Conservation (phyloP, 208 protist species). For the Wallacemonas collosoma region DNA sequence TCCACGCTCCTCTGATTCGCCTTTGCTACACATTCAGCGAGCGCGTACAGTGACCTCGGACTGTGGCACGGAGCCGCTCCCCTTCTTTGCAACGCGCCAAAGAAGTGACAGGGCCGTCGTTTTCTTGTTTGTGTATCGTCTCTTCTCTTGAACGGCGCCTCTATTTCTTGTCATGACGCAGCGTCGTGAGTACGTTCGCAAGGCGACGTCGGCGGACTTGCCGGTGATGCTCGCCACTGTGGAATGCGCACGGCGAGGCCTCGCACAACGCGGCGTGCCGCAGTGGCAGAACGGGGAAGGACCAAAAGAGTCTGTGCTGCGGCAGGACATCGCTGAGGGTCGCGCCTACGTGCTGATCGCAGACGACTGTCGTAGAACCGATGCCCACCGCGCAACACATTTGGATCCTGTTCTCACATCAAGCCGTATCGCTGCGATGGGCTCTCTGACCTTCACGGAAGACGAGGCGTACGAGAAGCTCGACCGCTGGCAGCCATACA, state of each 20-base stretch:
- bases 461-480: slow-evolving; percentile 4
- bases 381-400: too few relatives aligned
- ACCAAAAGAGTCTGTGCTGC: not conserved
- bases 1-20: too few relatives aligned
- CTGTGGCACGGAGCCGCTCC: too few relatives aligned
- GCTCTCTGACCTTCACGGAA: slow-evolving; percentile 6
- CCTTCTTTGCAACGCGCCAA: too few relatives aligned
- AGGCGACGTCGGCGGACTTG: slow-evolving; percentile 3
- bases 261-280: slow-evolving; percentile 1
- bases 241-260: not conserved
- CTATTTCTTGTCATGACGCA: not conserved
- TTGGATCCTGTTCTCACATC: not conserved
- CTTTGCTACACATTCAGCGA: too few relatives aligned
- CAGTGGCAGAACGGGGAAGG: slow-evolving; percentile 14
- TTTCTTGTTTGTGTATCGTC: too few relatives aligned
- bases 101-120: too few relatives aligned
- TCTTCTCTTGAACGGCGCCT: not conserved
- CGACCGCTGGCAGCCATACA: slow-evolving; percentile 1
- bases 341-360: slow-evolving; percentile 14
- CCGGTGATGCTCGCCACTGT: slow-evolving; percentile 14
- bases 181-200: slow-evolving; percentile 9
- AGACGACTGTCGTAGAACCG: too few relatives aligned
- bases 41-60: too few relatives aligned
- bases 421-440: slow-evolving; percentile 9
- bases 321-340: slow-evolving; percentile 10